Percentiles rank a stretch among this genome's conserved stretches.
These are phyloP conservation scores for Phyllosticta ampelicida DNA, from an alignment of 2,329 filamentous ascomycete genomes.

Conservation along the genomic window DNA sequence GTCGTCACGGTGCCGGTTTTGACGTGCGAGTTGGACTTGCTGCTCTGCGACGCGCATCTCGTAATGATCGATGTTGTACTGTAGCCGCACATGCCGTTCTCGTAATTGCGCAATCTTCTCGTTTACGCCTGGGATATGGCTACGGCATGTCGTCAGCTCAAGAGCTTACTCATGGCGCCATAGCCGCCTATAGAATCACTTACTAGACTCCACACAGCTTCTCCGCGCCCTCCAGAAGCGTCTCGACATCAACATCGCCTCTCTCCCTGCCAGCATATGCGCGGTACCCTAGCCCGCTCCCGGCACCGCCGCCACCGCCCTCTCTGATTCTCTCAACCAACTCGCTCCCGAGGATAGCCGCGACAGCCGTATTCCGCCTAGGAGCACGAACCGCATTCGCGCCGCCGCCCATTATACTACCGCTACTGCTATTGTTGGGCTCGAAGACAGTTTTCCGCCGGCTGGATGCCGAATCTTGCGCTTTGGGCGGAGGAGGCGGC, in stretches of 20 bases:
- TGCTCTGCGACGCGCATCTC: slow-evolving; percentile 72
- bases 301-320: slow-evolving; percentile 45
- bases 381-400: slow-evolving; percentile 41
- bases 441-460: slow-evolving; percentile 41
- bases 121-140: slow-evolving; percentile 62
- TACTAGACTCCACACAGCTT: slow-evolving; percentile 81
- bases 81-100: slow-evolving; percentile 58
- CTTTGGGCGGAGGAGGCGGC: slow-evolving; percentile 41
- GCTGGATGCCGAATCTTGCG: slow-evolving; percentile 31
- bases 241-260: slow-evolving; percentile 75
- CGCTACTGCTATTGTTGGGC: slow-evolving; percentile 20
- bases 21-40: slow-evolving; percentile 57
- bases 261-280: slow-evolving; percentile 33
- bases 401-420: slow-evolving; percentile 27
- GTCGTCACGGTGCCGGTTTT: slow-evolving; percentile 53
- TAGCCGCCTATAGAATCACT: slow-evolving; percentile 19
- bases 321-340: slow-evolving; percentile 69
- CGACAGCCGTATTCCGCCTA: slow-evolving; percentile 70
- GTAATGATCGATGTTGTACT: slow-evolving; percentile 66
- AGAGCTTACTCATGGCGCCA: background rate
- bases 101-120: slow-evolving; percentile 67
- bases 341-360: slow-evolving; percentile 77
- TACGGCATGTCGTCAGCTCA: slow-evolving; percentile 16
- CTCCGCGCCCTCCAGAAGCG: slow-evolving; percentile 76
- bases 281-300: slow-evolving; percentile 35